A percentile compares a stretch with the other conserved stretches of the same genome.
Conservation (phyloP, 176 grass and related monocot genomes). For the Lolium multiflorum region DNA sequence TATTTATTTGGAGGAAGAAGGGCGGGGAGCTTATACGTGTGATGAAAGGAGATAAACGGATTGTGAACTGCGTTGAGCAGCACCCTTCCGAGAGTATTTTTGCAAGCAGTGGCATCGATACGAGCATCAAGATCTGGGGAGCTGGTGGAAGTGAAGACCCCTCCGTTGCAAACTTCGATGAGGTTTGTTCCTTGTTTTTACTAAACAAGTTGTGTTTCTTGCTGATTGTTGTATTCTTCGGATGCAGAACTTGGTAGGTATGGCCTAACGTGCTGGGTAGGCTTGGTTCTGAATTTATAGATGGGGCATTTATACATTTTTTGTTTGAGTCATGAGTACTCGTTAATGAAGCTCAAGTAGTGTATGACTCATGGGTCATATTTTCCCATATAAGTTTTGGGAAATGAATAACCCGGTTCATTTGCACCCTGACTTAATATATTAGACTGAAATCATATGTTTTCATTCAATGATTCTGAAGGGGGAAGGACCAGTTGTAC, state of each 20-base stretch:
- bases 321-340: neutral
- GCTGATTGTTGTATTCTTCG: neutral
- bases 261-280: neutral
- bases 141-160: conserved; percentile 46
- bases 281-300: conserved; percentile 2
- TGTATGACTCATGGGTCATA: neutral
- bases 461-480: neutral
- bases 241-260: conserved; percentile 3
- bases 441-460: neutral
- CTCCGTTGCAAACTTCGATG: conserved; percentile 2
- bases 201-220: neutral
- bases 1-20: conserved; percentile 92
- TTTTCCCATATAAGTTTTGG: neutral
- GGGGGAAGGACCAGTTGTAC: neutral
- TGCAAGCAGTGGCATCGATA: conserved; percentile 77
- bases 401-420: neutral
- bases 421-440: neutral
- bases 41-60: conserved; percentile 66
- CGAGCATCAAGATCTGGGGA: conserved; percentile 75
- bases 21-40: conserved; percentile 58
- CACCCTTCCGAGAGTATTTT: conserved; percentile 67
- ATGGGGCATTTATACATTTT: neutral
- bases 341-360: neutral
- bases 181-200: conserved; percentile 47
- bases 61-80: conserved; percentile 84